Conservation (phyloP, 352 stramenopile genomes). For the Phytophthora sp. region DNA sequence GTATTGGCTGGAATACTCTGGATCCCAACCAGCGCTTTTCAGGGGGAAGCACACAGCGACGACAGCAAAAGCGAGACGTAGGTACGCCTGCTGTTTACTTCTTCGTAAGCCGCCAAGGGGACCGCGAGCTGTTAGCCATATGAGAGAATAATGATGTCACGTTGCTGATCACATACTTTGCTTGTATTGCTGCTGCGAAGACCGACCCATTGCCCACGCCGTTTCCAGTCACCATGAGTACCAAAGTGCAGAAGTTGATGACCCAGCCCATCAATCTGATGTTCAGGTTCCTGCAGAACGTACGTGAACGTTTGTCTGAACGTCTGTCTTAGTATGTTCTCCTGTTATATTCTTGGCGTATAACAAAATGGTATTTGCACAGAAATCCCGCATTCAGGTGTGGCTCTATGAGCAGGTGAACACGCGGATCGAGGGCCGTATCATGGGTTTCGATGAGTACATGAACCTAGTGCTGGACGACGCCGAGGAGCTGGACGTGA, state of each 20-base stretch:
- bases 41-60: constrained; percentile 21
- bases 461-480: constrained; percentile 99
- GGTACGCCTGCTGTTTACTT: background rate
- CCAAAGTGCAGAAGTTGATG: constrained; percentile 99
- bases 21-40: constrained; percentile 40
- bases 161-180: background rate
- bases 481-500: constrained; percentile 96
- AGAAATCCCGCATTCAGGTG: constrained; percentile 98
- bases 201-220: constrained; percentile 8
- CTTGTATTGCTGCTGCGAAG: constrained; percentile 11
- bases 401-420: constrained; percentile 99
- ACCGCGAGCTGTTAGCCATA: background rate
- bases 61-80: background rate
- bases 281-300: constrained; percentile 98
- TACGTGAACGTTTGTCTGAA: too few relatives aligned
- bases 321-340: background rate
- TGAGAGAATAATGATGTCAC: background rate
- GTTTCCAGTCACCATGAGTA: constrained; percentile 71
- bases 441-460: constrained; percentile 99
- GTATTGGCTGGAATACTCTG: constrained; percentile 34
- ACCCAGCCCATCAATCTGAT: constrained; percentile 99
- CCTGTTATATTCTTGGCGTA: background rate
- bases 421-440: constrained; percentile 98
- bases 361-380: constrained; percentile 10
- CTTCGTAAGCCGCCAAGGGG: background rate